A percentile compares a stretch with the other conserved stretches of the same genome.
phyloP scores from a whole-genome alignment of 2,329 filamentous ascomycete genomes.

The Neonectria coccinea region DNA sequence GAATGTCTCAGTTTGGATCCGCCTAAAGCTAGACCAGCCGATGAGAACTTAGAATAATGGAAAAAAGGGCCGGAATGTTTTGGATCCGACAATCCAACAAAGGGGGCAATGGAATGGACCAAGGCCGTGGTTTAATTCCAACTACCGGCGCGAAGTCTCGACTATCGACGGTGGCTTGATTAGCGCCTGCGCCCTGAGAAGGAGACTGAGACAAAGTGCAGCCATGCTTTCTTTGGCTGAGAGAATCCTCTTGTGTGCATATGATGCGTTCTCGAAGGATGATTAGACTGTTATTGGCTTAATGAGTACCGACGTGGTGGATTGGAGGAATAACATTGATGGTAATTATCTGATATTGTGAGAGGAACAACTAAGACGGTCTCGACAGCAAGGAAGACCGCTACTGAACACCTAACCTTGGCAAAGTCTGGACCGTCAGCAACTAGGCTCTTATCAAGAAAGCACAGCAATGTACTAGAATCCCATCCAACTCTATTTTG shows the following conservation, averaged over 20 bases:
- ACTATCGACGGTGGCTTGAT: conserved; percentile 31
- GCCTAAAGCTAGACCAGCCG: background rate
- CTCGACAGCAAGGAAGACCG: background rate
- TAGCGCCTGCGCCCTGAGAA: conserved; percentile 16
- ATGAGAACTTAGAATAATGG: conserved; percentile 9
- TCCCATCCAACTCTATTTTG: background rate
- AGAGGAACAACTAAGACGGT: background rate
- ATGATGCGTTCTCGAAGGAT: too few species aligned
- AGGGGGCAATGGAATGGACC: conserved; percentile 32
- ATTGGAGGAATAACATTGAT: background rate
- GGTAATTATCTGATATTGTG: background rate
- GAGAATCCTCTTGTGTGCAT: too few species aligned
- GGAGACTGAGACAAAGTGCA: too few species aligned
- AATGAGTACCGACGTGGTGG: too few species aligned
- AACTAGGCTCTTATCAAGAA: background rate
- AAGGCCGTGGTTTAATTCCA: conserved; percentile 24
- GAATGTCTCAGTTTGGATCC: conserved; percentile 28
- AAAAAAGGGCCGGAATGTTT: background rate
- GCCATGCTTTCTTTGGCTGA: too few species aligned
- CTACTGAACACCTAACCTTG: background rate
- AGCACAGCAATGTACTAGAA: background rate
- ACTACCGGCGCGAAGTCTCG: conserved; percentile 8
- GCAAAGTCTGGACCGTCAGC: background rate
- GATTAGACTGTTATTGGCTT: too few species aligned
- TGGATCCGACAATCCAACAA: conserved; percentile 7